Evolutionary conservation across 2,329 filamentous ascomycete genomes (phyloP), one percentile per base, ranked within the genome.

Genomic region (Exophiala spinifera): DNA sequence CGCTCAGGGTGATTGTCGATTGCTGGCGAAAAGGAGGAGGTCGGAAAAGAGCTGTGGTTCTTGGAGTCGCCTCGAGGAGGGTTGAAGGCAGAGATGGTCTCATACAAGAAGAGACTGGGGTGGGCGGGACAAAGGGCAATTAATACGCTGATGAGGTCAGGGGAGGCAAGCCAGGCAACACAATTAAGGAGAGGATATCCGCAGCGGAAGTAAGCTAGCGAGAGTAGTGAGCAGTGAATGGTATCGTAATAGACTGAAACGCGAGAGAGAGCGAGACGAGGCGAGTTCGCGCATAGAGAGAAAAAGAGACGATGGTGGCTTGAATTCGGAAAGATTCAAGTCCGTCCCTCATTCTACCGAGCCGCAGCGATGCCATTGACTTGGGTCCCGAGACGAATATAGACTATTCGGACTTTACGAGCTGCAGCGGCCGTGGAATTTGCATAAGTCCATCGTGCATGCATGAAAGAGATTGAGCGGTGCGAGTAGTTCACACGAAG

Each of bases 21-120:
- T 62, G 60, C 15, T 46, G 44, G 17, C 48, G 56, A 33, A 52
- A 17, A 43, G 50, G 31, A 39, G 23, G 39, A 46, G 19, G 49
- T 23, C 23, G 34, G 37, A 33, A 42, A 43, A 17, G 21, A 31
- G 42, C 46, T 28, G 40, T 4, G 11, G 36, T 28, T 53, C 49
- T 49, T 43, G 55, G 49, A 43, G 49, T 49, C 50, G 57, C 55
- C 55, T 57, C 54, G 53, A 55, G 54, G 51, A 60, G 42, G 20
- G 48, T 36, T 8, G 46, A 46, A 21, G 48, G 45, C 10, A 57
- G 42, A 28, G 48, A 39, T 15, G 51, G 55, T 55, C 49, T 55
- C 57, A 60, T 60, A 40, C 57, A 48, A 40, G 34, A 37, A 53
- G 33, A 15, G n/a, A 33, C 7, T 23, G 3, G 42, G n/a, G 21